These are phyloP conservation scores for Annulohypoxylon truncatum DNA, from an alignment of 2,329 filamentous ascomycete species.

Conservation along the genomic window DNA sequence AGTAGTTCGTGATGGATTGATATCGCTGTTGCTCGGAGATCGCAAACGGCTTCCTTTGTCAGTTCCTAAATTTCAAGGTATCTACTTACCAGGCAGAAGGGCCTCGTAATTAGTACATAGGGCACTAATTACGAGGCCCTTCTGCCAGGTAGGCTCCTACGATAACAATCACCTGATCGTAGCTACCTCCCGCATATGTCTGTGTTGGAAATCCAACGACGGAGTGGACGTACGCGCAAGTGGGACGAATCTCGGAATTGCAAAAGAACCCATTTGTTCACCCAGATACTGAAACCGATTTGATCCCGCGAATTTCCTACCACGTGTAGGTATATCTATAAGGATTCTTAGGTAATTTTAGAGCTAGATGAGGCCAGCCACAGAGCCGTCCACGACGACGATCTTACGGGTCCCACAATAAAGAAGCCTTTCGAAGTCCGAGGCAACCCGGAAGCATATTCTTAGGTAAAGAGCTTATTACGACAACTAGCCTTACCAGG, in stretches of 20 bases:
- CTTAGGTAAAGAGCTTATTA: constrained; percentile 27
- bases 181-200: too few relatives aligned
- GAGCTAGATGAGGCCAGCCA: background rate
- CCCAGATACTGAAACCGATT: background rate
- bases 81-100: too few relatives aligned
- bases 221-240: background rate
- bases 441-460: background rate
- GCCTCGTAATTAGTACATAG: too few relatives aligned
- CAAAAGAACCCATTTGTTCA: too few relatives aligned
- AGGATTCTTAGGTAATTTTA: constrained; percentile 8
- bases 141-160: too few relatives aligned
- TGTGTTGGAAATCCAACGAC: background rate
- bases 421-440: background rate
- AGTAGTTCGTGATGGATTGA: background rate
- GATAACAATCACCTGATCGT: too few relatives aligned
- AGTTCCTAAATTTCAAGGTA: too few relatives aligned
- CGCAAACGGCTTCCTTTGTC: background rate
- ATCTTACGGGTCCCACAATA: background rate
- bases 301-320: background rate
- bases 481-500: constrained; percentile 12
- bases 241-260: background rate
- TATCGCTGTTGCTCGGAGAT: background rate
- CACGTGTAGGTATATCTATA: background rate
- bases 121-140: too few relatives aligned
- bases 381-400: background rate